Evolutionary conservation across 805 yeast genomes (phyloP).

Genomic region (Candida broadrunensis): DNA sequence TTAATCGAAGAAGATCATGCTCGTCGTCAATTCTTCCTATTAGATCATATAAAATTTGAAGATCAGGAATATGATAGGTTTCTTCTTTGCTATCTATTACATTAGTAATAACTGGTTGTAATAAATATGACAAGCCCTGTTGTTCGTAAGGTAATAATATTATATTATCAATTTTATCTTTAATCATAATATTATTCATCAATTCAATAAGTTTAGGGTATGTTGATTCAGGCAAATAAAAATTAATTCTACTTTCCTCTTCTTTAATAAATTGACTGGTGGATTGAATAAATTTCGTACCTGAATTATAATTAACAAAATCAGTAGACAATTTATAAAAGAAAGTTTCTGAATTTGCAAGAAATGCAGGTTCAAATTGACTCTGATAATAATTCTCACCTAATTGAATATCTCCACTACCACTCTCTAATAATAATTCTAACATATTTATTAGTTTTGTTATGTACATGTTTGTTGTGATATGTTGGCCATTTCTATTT

Average conservation of each 20-base stretch:
- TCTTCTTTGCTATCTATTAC: conserved; percentile 8
- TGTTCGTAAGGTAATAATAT: conserved; percentile 43
- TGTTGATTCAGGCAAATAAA: conserved; percentile 54
- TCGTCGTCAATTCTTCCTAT: conserved; percentile 53
- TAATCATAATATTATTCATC: conserved; percentile 58
- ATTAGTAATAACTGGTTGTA: conserved; percentile 37
- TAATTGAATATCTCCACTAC: conserved; percentile 19
- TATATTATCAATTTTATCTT: conserved; percentile 54
- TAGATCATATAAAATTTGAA: conserved; percentile 48
- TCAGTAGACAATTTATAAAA: conserved; percentile 49
- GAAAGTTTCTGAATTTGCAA: conserved; percentile 53
- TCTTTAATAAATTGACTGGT: conserved; percentile 53
- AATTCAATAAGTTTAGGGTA: conserved; percentile 51
- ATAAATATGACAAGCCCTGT: conserved; percentile 61
- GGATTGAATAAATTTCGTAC: conserved; percentile 53
- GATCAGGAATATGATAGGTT: conserved; percentile 30
- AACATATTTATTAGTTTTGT: conserved; percentile 67
- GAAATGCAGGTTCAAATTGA: conserved; percentile 64
- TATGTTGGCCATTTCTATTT: conserved; percentile 51
- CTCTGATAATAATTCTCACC: conserved; percentile 62
- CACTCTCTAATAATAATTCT: conserved; percentile 54
- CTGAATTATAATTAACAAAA: conserved; percentile 41
- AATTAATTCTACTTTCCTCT: conserved; percentile 56
- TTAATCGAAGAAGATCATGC: conserved; percentile 45
- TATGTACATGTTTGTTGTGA: conserved; percentile 51